Evolutionary conservation across 129 eudicot genomes (phyloP), one percentile per base, ranked within the genome.

Genomic region (Saposhnikovia divaricata): DNA sequence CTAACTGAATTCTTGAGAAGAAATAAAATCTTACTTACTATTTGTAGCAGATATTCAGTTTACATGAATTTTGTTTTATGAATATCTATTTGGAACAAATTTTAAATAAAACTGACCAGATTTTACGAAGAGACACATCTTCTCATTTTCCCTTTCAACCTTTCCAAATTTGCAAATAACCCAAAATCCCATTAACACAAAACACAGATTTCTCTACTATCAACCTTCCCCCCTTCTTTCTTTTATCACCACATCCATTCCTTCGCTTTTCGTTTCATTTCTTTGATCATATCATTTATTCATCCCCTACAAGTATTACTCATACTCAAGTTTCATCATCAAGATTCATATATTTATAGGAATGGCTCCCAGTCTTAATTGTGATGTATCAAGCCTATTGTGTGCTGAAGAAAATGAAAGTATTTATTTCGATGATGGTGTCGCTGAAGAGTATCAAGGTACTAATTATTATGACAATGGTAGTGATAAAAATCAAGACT

Each of bases 321-420:
- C 37, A 34, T 34, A 34, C 37, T 34, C 37, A 34, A 34, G 37
- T 34, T 34, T 0, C 37, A 34, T 34, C 37, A 34, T 34, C 37
- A 34, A 34, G 37, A 34, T 34, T 34, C 37, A 34, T 34, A 34
- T 34, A 4, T 0, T 51, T 48, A 13, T 13, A 12, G 19, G 5
- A 85, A 91, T 88, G 91, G 84, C 89, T 77, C 90, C 88, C 61
- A 87, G 89, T 89, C 44, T 91, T 77, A 93, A 91, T 84, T 86
- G 81, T 84, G 86, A 79, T 23, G 82, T 50, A 40, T 40, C 43
- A 40, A 40, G 0, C 43, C 43, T 40, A 40, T 40, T 40, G 43
- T 40, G 43, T 40, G 43, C 43, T 0, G 43, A 40, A 40, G 43
- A 40, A 40, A 40, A 40, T 40, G 43, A 40, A 40, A 40, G 43